These are phyloP conservation scores for Exophiala aquamarina DNA, from an alignment of 2,329 filamentous ascomycete species.

Conservation along the genomic window DNA sequence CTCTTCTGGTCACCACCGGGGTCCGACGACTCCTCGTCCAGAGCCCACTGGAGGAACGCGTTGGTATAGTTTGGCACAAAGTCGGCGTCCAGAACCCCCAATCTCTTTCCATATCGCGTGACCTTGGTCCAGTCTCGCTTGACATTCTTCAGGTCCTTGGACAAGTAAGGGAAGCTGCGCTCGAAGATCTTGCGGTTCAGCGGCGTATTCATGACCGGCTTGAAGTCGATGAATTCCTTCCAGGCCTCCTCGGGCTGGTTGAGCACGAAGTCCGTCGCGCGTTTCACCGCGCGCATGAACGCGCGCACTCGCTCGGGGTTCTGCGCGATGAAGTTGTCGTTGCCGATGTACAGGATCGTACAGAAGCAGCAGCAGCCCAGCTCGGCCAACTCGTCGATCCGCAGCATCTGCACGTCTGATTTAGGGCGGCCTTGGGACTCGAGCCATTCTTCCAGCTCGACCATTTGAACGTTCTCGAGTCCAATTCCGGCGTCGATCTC, in stretches of 20 bases:
- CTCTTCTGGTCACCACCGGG: constrained; percentile 72
- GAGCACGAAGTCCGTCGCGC: constrained; percentile 71
- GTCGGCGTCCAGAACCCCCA: constrained; percentile 62
- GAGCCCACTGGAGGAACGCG: constrained; percentile 64
- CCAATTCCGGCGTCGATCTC: constrained; percentile 74
- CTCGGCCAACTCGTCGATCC: constrained; percentile 77
- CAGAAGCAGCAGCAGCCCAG: constrained; percentile 84
- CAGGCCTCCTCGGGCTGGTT: constrained; percentile 63
- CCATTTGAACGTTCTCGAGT: constrained; percentile 81
- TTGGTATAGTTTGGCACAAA: constrained; percentile 77
- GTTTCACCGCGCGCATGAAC: constrained; percentile 73
- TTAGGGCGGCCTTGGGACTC: constrained; percentile 60
- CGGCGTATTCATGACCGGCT: constrained; percentile 65
- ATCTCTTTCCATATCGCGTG: constrained; percentile 71
- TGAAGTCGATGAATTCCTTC: constrained; percentile 69
- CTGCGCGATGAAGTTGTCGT: constrained; percentile 66
- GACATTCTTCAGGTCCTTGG: constrained; percentile 72
- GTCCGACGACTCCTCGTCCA: constrained; percentile 65
- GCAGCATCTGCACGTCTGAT: constrained; percentile 73
- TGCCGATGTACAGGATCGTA: constrained; percentile 76
- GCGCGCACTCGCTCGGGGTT: constrained; percentile 65
- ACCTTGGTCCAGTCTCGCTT: constrained; percentile 74
- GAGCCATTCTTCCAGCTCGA: constrained; percentile 77
- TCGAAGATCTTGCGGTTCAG: constrained; percentile 80
- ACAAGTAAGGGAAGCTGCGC: constrained; percentile 75